Base-by-base conservation (phyloP, 352 stramenopile species). In the Pythium guiyangense region DNA sequence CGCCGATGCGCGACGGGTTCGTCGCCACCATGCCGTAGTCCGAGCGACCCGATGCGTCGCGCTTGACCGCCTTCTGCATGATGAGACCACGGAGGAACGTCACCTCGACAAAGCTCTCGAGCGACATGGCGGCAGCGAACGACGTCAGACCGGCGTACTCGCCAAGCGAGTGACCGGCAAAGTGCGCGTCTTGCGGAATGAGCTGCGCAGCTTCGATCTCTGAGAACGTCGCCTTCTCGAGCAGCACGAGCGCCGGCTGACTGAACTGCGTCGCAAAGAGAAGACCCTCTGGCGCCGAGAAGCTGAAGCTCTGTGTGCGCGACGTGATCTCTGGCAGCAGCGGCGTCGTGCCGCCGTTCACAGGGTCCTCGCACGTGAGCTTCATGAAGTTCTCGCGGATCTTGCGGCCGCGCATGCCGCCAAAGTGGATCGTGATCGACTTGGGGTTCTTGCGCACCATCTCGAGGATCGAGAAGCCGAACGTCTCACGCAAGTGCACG, bases 21-120 rank as follows among this genome's bases (percentile, higher is more conserved):
- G 95, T 84, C 4, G 85, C 87, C 10, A 96, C 80, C 87, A 96
- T 96, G 5, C 77, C 84, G 58, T 93, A 96, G 71, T 94, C 81
- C 20, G 84, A 95, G 12, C 82, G 75, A 45, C 85, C 79, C 3
- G 71, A 63, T 18, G 53, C 70, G 26, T 86, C 78, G n/a, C 78
- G 77, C 49, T 78, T 76, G n/a, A 84, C 74, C 18, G 71, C 69
- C 50, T 79, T 79, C 43, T 84, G 74, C 71, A 81, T 81, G 52
- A 84, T 84, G 20, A 84, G 26, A 46, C 86, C 86, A 62, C 86
- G 81, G 45, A 94, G 58, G 60, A 96, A 96, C 2, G 95, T 85
- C 11, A 92, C 71, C 55, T 96, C 83, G 10, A 87, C 74, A 0
- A 94, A 71, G 48, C 86, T 77, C 50, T 92, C 78, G 0, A 93